phyloP scores from a whole-genome alignment of 1,284 basidiomycete species.

The Cronartium ribicola region DNA sequence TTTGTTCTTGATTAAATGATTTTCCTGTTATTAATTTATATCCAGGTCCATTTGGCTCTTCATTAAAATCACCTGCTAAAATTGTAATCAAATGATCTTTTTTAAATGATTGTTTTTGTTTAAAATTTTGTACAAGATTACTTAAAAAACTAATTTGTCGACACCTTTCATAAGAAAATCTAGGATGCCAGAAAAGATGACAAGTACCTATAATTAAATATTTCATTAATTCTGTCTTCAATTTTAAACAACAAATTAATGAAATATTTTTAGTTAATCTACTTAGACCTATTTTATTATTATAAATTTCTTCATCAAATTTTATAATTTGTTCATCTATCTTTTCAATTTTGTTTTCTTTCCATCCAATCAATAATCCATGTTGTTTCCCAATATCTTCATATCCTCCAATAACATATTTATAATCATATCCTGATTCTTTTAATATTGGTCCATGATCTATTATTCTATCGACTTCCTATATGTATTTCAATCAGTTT shows the following conservation, averaged over 20 bases:
- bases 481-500: background rate
- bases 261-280: slow-evolving; percentile 26
- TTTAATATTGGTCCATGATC: slow-evolving; percentile 14
- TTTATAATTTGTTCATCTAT: background rate
- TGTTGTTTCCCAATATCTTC: slow-evolving; percentile 39
- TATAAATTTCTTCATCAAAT: slow-evolving; percentile 25
- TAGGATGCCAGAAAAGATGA: slow-evolving; percentile 38
- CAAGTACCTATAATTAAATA: slow-evolving; percentile 22
- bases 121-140: background rate
- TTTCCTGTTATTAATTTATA: slow-evolving; percentile 24
- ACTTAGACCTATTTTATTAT: slow-evolving; percentile 12
- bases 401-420: slow-evolving; percentile 35
- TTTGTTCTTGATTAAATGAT: background rate
- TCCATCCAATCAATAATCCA: slow-evolving; percentile 38
- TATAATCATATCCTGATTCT: slow-evolving; percentile 17
- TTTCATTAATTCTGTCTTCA: background rate
- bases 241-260: slow-evolving; percentile 11
- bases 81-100: slow-evolving; percentile 3
- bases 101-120: background rate
- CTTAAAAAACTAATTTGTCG: slow-evolving; percentile 28
- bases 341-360: background rate
- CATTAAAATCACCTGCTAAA: slow-evolving; percentile 39
- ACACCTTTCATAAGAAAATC: slow-evolving; percentile 24
- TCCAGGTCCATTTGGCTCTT: slow-evolving; percentile 19
- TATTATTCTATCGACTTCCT: slow-evolving; percentile 32